Percentiles rank a stretch among this genome's conserved stretches.
Conservation (phyloP, 1,284 basidiomycete genomes). For the Ceratobasidium sp. region DNA sequence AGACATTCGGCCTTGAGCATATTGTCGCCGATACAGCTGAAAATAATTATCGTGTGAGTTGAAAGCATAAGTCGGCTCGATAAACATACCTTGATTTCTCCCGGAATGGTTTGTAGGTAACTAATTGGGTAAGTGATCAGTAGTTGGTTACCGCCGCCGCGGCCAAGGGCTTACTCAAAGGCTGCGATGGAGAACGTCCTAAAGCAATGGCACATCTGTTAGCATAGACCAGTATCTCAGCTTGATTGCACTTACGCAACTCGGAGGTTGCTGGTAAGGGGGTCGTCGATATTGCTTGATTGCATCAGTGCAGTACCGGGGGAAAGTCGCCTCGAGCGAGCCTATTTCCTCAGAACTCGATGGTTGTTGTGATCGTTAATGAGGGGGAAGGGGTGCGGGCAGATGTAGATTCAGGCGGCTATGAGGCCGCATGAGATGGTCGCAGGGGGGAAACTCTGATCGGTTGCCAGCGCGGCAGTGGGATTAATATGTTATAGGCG, state of each 20-base stretch:
- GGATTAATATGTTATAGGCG: slow-evolving; percentile 10
- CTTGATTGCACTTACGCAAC: slow-evolving; percentile 7
- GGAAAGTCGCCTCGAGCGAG: slow-evolving; percentile 1
- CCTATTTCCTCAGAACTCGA: slow-evolving; percentile 4
- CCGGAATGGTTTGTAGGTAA: slow-evolving; percentile 27
- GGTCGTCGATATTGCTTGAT: slow-evolving; percentile 8
- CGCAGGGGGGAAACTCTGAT: slow-evolving; percentile 13
- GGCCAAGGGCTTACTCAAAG: not conserved
- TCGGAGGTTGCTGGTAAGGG: slow-evolving; percentile 14
- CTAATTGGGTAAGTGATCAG: not conserved
- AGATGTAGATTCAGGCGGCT: slow-evolving; percentile 18
- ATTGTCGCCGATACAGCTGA: slow-evolving; percentile 17
- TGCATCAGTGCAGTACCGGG: not conserved
- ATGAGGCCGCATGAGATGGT: slow-evolving; percentile 22
- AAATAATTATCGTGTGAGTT: not conserved
- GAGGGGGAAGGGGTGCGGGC: not conserved
- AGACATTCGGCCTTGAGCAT: slow-evolving; percentile 11
- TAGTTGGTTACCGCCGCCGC: not conserved
- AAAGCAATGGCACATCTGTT: not conserved
- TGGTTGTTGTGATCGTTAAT: slow-evolving; percentile 22
- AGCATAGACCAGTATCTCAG: not conserved
- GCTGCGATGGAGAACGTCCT: slow-evolving; percentile 30
- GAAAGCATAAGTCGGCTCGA: not conserved
- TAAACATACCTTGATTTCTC: slow-evolving; percentile 21
- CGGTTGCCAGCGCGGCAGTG: slow-evolving; percentile 24